phyloP scores from a whole-genome alignment of 257 asterid species.

The Penstemon davidsonii region DNA sequence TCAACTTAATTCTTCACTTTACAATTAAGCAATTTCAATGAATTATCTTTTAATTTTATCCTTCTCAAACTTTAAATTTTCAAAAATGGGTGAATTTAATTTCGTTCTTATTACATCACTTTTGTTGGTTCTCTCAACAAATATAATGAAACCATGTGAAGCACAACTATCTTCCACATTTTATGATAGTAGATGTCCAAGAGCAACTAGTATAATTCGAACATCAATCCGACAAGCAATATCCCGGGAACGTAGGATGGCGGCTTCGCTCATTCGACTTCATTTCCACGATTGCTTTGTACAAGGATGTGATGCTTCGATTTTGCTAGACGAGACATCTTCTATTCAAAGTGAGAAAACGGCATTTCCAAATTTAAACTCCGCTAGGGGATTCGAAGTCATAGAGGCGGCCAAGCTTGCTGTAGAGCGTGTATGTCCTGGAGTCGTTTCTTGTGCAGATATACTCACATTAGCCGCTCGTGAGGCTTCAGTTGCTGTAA shows the following conservation, averaged over 20 bases:
- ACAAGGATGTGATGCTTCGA: slow-evolving; percentile 31
- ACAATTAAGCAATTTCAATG: too few relatives aligned
- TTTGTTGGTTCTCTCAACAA: too few relatives aligned
- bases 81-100: too few relatives aligned
- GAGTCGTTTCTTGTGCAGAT: too few relatives aligned
- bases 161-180: slow-evolving; percentile 18
- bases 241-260: slow-evolving; percentile 13
- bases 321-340: slow-evolving; percentile 25
- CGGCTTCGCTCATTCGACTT: slow-evolving; percentile 13
- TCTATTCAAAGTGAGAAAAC: slow-evolving; percentile 27
- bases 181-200: slow-evolving; percentile 16
- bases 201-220: slow-evolving; percentile 1
- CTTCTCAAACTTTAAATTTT: too few relatives aligned
- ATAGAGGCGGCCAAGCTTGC: background rate
- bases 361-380: slow-evolving; percentile 1
- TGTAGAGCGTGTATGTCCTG: slow-evolving; percentile 19
- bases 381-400: slow-evolving; percentile 18
- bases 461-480: too few relatives aligned
- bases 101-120: too few relatives aligned
- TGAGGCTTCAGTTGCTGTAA: too few relatives aligned
- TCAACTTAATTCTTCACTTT: too few relatives aligned
- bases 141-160: background rate
- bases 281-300: slow-evolving; percentile 18
- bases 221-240: slow-evolving; percentile 2
- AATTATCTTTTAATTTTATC: too few relatives aligned